phyloP scores from a whole-genome alignment of 768 basidiomycete species.

The Termitomyces sp. region DNA sequence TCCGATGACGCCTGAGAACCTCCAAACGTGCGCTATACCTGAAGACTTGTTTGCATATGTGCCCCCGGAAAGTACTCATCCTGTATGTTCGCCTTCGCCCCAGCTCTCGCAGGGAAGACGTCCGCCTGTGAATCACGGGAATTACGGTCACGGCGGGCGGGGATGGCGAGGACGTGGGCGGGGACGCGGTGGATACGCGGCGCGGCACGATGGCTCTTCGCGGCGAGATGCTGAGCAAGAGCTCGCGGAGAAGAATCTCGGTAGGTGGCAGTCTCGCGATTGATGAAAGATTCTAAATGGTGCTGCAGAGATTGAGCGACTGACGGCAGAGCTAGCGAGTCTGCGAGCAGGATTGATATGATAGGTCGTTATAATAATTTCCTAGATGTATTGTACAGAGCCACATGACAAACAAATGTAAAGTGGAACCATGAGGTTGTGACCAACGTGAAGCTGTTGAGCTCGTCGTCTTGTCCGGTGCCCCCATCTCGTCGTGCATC shows the following conservation, averaged over 20 bases:
- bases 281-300: not conserved
- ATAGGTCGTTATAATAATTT: not conserved
- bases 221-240: not conserved
- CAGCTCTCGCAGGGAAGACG: not conserved
- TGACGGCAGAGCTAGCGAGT: not conserved
- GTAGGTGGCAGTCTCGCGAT: not conserved
- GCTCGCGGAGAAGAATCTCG: not conserved
- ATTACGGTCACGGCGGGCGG: not conserved
- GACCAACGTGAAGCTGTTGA: slow-evolving; percentile 13
- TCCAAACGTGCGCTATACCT: slow-evolving; percentile 24
- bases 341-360: not conserved
- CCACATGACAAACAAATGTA: slow-evolving; percentile 30
- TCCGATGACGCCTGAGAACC: slow-evolving; percentile 21
- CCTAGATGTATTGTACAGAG: not conserved
- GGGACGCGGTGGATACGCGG: slow-evolving; percentile 2
- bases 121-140: not conserved
- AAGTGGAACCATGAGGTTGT: slow-evolving; percentile 34
- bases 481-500: slow-evolving; percentile 16
- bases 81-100: not conserved
- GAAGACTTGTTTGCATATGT: slow-evolving; percentile 23
- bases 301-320: not conserved
- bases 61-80: not conserved
- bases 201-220: not conserved
- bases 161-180: not conserved
- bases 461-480: slow-evolving; percentile 7